Evolutionary conservation across 2,329 filamentous ascomycete species (phyloP).

Genomic region (Chaetomium globosum): DNA sequence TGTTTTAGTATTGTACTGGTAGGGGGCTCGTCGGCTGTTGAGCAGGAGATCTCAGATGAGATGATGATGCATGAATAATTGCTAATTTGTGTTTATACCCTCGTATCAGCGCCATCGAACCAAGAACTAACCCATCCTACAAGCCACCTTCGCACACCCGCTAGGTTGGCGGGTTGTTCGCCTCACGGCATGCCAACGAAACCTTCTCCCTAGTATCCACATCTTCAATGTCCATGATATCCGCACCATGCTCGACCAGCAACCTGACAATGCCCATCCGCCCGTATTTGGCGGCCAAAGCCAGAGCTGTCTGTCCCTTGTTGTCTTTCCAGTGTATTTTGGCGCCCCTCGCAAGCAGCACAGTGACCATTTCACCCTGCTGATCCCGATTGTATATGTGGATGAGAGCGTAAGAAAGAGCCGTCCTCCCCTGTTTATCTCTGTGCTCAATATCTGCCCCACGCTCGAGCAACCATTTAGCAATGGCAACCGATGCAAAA

Average conservation of each 20-base stretch:
- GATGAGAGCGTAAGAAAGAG: not conserved
- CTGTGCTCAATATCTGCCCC: not conserved
- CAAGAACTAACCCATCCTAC: not conserved
- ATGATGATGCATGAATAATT: slow-evolving; percentile 10
- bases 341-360: not conserved
- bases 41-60: not conserved
- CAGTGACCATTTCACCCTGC: not conserved
- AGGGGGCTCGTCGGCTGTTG: not conserved
- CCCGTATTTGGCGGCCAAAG: not conserved
- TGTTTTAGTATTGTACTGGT: not conserved
- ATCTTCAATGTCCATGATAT: not conserved
- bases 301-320: not conserved
- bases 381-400: not conserved
- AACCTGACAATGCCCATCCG: not conserved
- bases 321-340: not conserved
- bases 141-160: no score
- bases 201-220: not conserved
- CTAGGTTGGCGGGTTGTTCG: not conserved
- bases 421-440: not conserved
- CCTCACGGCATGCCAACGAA: not conserved
- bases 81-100: not conserved
- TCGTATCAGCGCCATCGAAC: not conserved
- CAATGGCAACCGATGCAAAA: fast-evolving
- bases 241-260: slow-evolving; percentile 1
- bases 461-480: not conserved